Evolutionary conservation across 208 protist genomes (phyloP), one percentile per base, ranked within the genome.

Genomic region (Balamuthia mandrillaris): DNA sequence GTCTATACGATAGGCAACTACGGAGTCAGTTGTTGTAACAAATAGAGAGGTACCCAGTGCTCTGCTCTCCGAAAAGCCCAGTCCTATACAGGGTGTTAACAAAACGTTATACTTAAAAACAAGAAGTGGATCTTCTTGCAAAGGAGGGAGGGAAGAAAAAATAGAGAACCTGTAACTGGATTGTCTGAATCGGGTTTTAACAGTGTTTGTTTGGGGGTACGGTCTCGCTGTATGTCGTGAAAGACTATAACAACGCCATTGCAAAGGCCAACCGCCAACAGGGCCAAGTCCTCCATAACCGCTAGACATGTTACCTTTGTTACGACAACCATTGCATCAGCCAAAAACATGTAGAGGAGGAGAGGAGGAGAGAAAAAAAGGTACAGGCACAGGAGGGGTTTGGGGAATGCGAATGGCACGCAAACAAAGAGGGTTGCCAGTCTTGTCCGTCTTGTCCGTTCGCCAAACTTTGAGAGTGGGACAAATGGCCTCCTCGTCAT

Each of bases 161-260:
- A 75, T 27, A 72, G 56, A 77, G 75, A 81, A 74, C 86, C 85
- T 54, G 60, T 81, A 45, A 91, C 81, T 3, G 75, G 35, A 7
- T 86, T 72, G 29, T 79, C 81, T n/a, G 42, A 51, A 27, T 70
- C 49, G 21, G 51, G 51, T 31, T 41, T 51, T 29, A 83, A 61
- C 7, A 42, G 10, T 10, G 68, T 27, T 18, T 86, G 33, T 42
- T 68, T 83, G 54, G 72, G 72, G 16, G 41, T 70, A 10, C 58
- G 41, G 4, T 83, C 68, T 9, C 63, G 42, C 21, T 44, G 54
- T 12, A 83, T n/a, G 58, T 83, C 77, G 39, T 39, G 54, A 49
- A 83, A 47, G 44, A 96, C 39, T 3, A 96, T 72, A 29, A 97
- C 93, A 18, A 94, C 91, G n/a, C 94, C 92, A 85, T 94, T 94